Conservation (phyloP, 164 flowering plant genomes). For the Stephania japonica region DNA sequence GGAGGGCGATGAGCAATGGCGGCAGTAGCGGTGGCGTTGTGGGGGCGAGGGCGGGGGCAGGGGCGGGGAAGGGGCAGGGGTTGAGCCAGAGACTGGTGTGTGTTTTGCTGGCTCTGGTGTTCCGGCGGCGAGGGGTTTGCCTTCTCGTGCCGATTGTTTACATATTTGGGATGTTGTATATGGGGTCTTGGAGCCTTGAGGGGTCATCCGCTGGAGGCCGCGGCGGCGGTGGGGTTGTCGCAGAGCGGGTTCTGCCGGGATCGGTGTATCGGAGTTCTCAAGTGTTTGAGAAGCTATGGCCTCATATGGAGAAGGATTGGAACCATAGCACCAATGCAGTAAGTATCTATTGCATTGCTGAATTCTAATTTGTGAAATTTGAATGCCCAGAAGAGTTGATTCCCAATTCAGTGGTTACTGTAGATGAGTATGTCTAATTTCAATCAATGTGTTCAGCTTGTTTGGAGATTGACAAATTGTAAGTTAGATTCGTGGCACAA, state of each 20-base stretch:
- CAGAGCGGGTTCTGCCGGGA: slow-evolving; percentile 39
- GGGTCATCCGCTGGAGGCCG: slow-evolving; percentile 7
- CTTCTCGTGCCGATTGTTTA: slow-evolving; percentile 59
- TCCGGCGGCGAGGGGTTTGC: slow-evolving; percentile 50
- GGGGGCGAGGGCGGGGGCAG: background rate
- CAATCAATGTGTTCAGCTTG: too few species aligned
- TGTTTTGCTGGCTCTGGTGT: slow-evolving; percentile 43
- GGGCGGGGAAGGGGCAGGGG: slow-evolving; percentile 25
- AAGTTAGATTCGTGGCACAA: too few species aligned
- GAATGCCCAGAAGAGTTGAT: background rate
- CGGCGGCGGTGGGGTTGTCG: slow-evolving; percentile 7
- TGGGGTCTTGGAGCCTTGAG: slow-evolving; percentile 48
- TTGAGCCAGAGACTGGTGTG: slow-evolving; percentile 39
- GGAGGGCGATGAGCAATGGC: slow-evolving; percentile 5
- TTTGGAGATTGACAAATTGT: too few species aligned
- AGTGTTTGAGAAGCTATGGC: slow-evolving; percentile 76
- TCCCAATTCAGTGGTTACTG: background rate
- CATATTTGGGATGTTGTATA: slow-evolving; percentile 52
- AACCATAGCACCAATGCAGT: slow-evolving; percentile 46
- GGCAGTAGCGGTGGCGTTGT: slow-evolving; percentile 10
- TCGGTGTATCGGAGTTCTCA: slow-evolving; percentile 73
- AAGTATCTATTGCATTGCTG: slow-evolving; percentile 6
- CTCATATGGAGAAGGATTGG: slow-evolving; percentile 52
- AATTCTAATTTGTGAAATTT: background rate
- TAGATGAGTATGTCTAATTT: too few species aligned